Base-by-base conservation (phyloP, 495 filamentous ascomycete genomes). In the Paragyromitra xinjiangensis region DNA sequence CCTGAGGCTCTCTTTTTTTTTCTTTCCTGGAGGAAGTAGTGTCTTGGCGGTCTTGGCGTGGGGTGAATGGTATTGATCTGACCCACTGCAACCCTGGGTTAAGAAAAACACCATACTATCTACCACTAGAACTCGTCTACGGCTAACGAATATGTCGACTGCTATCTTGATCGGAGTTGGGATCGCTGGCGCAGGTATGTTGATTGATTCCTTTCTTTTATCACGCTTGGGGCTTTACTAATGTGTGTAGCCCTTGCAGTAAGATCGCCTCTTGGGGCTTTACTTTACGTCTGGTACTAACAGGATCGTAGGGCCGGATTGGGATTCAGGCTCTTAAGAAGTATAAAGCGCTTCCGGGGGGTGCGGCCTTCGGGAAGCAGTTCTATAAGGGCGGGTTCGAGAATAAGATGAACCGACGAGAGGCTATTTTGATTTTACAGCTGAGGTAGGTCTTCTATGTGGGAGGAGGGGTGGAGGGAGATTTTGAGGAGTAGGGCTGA, bases 311-410 rank as follows among this genome's bases (percentile, higher is more conserved):
- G 94, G 95, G 95, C 80, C 91, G 95, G 78, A 94, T 96, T 76
- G 95, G 95, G 65, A 87, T 96, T 11, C 91, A 97, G 64, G 95
- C 96, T 66, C 88, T 93, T 81, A 91, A 94, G 58, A 90, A 92
- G 69, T 98, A 91, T 67, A 88, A 90, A 75, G 93, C 92, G 81
- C 91, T 91, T 80, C 84, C 83, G 12, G 83, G 83, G 24, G 81
- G 79, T 37, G 80, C 75, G n/a, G 88, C 89, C n/a, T 84, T 97
- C 69, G 95, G 95, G 74, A 92, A 92, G 84, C 90, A 92, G 40
- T 99, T 92, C 83, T 98, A 97, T 87, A 98, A 97, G 85, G 95
- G 95, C 80, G 95, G 95, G 42, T 99, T 99, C 83, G 95, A 98
- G 86, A 88, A 90, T 51, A 91, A 89, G 81, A 98, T 99, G 94